phyloP scores from a whole-genome alignment of 2,329 filamentous ascomycete species.

The Penicillium sp. region DNA sequence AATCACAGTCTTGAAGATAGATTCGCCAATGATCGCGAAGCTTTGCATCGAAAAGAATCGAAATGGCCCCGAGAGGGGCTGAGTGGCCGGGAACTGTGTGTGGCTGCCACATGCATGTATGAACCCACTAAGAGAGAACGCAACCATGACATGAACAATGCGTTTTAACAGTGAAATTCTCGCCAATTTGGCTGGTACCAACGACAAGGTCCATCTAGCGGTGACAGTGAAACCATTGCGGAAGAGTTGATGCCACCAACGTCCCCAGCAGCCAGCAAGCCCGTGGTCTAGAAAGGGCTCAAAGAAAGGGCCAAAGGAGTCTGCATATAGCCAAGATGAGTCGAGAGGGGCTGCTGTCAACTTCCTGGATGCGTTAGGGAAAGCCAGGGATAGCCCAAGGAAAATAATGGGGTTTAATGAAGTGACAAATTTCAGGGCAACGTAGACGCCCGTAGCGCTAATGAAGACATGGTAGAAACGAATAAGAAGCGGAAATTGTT shows the following conservation, averaged over 20 bases:
- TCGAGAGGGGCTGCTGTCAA: conserved; percentile 63
- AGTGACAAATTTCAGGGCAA: conserved; percentile 66
- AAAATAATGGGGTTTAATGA: conserved; percentile 65
- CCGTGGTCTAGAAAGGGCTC: conserved; percentile 61
- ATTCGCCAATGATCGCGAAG: conserved; percentile 67
- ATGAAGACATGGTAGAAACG: conserved; percentile 62
- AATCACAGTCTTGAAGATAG: conserved; percentile 42
- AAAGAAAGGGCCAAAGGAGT: conserved; percentile 58
- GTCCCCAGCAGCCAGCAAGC: conserved; percentile 79
- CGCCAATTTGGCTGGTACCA: conserved; percentile 23
- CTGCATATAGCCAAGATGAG: conserved; percentile 65
- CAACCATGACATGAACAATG: conserved; percentile 30
- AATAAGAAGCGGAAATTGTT: conserved; percentile 52
- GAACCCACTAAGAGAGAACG: conserved; percentile 41
- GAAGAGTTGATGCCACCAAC: conserved; percentile 91
- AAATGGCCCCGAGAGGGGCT: conserved; percentile 57
- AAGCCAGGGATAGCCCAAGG: conserved; percentile 54
- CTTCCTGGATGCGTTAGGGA: conserved; percentile 59
- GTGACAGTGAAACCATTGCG: conserved; percentile 59
- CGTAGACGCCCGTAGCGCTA: conserved; percentile 60
- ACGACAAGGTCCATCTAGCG: conserved; percentile 45
- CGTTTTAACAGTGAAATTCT: conserved; percentile 25
- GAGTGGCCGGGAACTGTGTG: conserved; percentile 65
- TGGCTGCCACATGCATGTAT: conserved; percentile 74
- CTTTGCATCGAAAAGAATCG: conserved; percentile 75